Base-by-base conservation (phyloP, 2,329 filamentous ascomycete species). In the Neonectria coccinea region DNA sequence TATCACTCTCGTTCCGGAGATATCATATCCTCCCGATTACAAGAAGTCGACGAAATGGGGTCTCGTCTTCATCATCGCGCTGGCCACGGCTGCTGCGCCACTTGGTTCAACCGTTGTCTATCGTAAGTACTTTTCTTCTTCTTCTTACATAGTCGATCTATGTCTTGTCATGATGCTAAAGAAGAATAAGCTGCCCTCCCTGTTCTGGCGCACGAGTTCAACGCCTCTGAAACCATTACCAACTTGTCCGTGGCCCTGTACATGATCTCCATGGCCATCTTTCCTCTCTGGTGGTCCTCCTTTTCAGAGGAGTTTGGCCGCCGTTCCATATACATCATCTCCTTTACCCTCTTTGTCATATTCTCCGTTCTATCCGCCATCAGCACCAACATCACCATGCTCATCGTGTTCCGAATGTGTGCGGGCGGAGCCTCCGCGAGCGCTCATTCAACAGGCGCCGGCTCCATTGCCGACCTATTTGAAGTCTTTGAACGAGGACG, bases 41-140 rank as follows among this genome's bases (percentile, higher is more conserved):
- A 81, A 85, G 11, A 86, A 87, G 36, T 85, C 81, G 54, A 92
- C 88, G 14, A 97, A 97, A 87, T 97, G 94, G 94, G 85, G 88
- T 65, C 89, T 97, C 68, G 97, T 94, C 0, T 83, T 88, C 39
- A 86, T 95, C 52, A 87, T 97, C 50, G 91, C 93, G 2, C 75
- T 94, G 16, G 93, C 93, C 3, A 93, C 88, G 2, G 89, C 90
- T 14, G 91, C 88, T 0, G 93, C 91, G 1, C 94, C 94, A 0
- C 88, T 97, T 81, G 94, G 94, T 1, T 94, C 92, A 29, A 88
- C 91, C 2, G 94, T 97, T 59, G 89, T 97, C 62, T 91, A 95
- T 71, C 93, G 91, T 92, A 79, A 79, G 89, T 84, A 27, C 14
- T 41, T 16, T 9, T 7, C 33, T 9, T 36, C 11, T 41, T 14